Conservation (phyloP, 1,139 yeast genomes). For the Kurtzmaniella quercitrusa region DNA sequence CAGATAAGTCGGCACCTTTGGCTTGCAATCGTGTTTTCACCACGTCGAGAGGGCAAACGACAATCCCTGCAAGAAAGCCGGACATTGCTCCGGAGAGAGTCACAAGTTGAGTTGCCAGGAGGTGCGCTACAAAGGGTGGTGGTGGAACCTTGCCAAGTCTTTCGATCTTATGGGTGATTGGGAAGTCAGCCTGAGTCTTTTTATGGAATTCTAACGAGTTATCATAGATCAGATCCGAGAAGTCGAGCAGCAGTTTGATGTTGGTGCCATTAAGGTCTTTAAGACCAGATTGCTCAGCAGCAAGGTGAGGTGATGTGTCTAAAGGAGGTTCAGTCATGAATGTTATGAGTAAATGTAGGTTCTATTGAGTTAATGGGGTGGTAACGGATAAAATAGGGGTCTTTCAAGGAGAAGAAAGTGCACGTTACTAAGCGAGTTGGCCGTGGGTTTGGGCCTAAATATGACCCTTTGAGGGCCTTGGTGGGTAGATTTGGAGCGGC, state of each 20-base stretch:
- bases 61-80: conserved; percentile 45
- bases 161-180: conserved; percentile 20
- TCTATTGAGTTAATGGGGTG: too few species aligned
- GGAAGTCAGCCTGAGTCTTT: conserved; percentile 13
- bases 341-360: too few species aligned
- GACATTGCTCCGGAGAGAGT: conserved; percentile 44
- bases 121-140: conserved; percentile 19
- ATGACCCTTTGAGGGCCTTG: not conserved
- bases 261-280: not conserved
- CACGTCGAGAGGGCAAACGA: conserved; percentile 47
- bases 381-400: too few species aligned
- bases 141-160: conserved; percentile 20
- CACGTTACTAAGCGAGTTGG: not conserved
- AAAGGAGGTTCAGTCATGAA: not conserved
- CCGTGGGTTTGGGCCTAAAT: not conserved
- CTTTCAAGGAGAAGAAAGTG: too few species aligned
- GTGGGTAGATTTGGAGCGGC: not conserved
- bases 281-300: not conserved
- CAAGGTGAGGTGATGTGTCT: not conserved
- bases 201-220: conserved; percentile 33
- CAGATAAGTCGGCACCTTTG: conserved; percentile 24
- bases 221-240: conserved; percentile 38
- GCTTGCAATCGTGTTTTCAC: conserved; percentile 47
- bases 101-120: conserved; percentile 34
- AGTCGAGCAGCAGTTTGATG: conserved; percentile 9